phyloP scores from a whole-genome alignment of 768 basidiomycete species.

The Cyclocybe aegerita region DNA sequence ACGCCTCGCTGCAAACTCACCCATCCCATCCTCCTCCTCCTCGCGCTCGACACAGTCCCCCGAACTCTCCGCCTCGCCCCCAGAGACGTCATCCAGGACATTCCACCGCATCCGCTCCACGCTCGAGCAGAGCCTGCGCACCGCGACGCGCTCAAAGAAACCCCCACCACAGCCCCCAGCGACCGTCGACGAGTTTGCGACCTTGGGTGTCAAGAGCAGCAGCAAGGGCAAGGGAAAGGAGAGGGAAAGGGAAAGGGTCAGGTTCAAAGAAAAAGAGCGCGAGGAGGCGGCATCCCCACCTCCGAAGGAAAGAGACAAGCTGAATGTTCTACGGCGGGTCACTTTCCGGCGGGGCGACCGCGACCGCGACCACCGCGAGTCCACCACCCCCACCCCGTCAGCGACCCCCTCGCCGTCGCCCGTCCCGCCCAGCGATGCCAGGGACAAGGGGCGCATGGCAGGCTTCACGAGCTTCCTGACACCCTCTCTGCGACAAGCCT shows the following conservation, averaged over 20 bases:
- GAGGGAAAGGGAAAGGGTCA: constrained; percentile 49
- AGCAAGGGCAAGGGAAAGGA: constrained; percentile 19
- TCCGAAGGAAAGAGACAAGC: constrained; percentile 26
- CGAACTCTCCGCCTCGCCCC: constrained; percentile 26
- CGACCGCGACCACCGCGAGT: constrained; percentile 7
- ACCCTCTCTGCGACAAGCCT: constrained; percentile 67
- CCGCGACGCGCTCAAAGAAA: constrained; percentile 60
- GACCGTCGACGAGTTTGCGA: constrained; percentile 40
- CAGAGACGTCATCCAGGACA: constrained; percentile 47
- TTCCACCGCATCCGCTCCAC: constrained; percentile 67
- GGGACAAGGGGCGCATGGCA: constrained; percentile 23
- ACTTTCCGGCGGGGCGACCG: constrained; percentile 21
- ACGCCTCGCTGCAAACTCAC: constrained; percentile 32
- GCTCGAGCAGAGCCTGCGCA: constrained; percentile 64
- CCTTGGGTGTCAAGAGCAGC: constrained; percentile 30
- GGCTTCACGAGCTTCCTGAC: constrained; percentile 60
- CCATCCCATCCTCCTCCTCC: constrained; percentile 37
- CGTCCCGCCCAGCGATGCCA: constrained; percentile 2
- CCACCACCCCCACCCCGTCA: constrained; percentile 5
- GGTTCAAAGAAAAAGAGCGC: constrained; percentile 33
- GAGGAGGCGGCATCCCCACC: constrained; percentile 20
- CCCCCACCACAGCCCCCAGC: constrained; percentile 21
- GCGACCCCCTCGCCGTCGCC: constrained; percentile 1
- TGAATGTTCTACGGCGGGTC: constrained; percentile 23
- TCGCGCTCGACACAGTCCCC: constrained; percentile 39